Conservation (phyloP, 1,284 basidiomycete species). For the Ceratobasidium sp. region DNA sequence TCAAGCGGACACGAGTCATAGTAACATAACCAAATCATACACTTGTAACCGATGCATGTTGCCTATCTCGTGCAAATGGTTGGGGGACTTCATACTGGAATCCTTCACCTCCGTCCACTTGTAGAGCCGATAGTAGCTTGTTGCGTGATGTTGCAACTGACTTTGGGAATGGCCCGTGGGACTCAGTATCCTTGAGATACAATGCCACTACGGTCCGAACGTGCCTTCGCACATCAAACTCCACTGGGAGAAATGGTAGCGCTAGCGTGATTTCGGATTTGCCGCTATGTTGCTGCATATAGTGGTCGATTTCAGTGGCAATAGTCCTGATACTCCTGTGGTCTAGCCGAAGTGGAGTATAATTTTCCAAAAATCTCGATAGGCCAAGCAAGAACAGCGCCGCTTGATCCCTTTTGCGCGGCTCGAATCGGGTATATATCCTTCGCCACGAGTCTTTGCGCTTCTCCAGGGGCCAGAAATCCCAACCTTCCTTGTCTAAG, state of each 20-base stretch:
- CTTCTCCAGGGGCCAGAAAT: conserved; percentile 3
- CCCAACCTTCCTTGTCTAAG: conserved; percentile 17
- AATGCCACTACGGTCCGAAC: neutral
- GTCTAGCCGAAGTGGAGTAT: neutral
- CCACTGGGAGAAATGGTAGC: neutral
- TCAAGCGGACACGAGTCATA: too few species aligned
- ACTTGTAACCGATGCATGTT: too few species aligned
- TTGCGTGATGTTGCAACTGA: neutral
- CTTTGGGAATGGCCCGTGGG: conserved; percentile 5
- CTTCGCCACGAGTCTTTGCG: neutral
- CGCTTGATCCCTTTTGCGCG: neutral
- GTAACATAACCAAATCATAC: too few species aligned
- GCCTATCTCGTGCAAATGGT: conserved; percentile 3
- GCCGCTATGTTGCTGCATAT: neutral
- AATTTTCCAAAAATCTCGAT: conserved; percentile 7
- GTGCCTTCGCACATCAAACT: conserved; percentile 14
- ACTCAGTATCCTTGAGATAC: neutral
- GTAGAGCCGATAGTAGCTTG: neutral
- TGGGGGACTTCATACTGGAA: conserved; percentile 6
- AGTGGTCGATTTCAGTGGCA: neutral
- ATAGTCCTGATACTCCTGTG: conserved; percentile 11
- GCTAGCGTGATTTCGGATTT: neutral
- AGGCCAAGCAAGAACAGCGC: conserved; percentile 15
- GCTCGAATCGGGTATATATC: neutral
- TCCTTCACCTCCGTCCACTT: neutral